Evolutionary conservation across 306 rosid genomes (phyloP), one percentile per base, ranked within the genome.

Genomic region (Dryas alaskensis): DNA sequence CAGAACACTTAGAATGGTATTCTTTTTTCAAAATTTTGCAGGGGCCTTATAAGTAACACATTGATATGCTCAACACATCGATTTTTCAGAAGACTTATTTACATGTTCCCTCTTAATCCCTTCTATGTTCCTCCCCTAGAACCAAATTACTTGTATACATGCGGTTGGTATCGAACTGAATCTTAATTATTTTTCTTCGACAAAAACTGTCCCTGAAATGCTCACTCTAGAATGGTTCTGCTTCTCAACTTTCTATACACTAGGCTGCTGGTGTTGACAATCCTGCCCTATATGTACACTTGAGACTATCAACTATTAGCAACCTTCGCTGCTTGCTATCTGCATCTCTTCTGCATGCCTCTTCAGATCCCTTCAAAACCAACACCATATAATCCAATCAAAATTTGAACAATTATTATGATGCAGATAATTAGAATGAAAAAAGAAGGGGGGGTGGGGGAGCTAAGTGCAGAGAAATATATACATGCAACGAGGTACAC

Each of bases 301-400:
- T 72, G 27, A 72, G 67, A 59, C 58, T 5, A 46, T 72, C 76
- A 40, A 62, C 48, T 46, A 6, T 17, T 45, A 44, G 40, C 40
- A 17, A 44, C 25, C 77, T 64, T 50, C 14, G 50, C 12, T 45
- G 72, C 53, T 67, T 42, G 4, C 57, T 63, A 31, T 46, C 73
- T 7, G 61, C 72, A 69, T 60, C 83, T 76, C 78, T 67, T 77
- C 69, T 51, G 65, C 77, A 69, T 25, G 70, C 40, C 57, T 81
- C 76, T 76, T 78, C 76, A 86, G 9, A 51, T 80, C 78, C 78
- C 88, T 84, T 72, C 54, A 78, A 76, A 72, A 25, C 10, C 64
- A 12, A n/a, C 44, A 59, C 75, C 66, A 58, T 22, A 43, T 10
- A 45, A 58, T 45, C 46, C 16, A 0, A 72, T 13, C 2, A 25